Evolutionary conservation across 2,329 filamentous ascomycete genomes (phyloP).

Genomic region (Botrytis sinoallii): DNA sequence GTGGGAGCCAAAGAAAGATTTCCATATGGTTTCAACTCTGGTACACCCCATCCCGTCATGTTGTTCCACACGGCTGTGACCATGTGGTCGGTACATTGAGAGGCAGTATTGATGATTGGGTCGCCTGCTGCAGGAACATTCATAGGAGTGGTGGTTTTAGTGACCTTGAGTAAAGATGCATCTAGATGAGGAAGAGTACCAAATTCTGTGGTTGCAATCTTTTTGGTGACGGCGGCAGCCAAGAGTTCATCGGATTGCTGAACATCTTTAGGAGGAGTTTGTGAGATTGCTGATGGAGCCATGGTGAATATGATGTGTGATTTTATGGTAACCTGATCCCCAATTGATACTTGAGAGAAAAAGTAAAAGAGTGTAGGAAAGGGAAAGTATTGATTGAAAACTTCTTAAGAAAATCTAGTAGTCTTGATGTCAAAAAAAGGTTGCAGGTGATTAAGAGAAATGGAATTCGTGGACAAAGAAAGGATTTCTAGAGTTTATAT

Average conservation of each 20-base stretch:
- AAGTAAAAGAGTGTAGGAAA: constrained; percentile 5
- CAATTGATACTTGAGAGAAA: not conserved
- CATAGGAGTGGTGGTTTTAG: constrained; percentile 49
- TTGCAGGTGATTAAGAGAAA: not conserved
- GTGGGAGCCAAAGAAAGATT: constrained; percentile 77
- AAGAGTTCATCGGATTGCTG: constrained; percentile 52
- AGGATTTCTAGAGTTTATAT: constrained; percentile 4
- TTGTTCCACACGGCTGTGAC: constrained; percentile 67
- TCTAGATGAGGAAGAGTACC: constrained; percentile 46
- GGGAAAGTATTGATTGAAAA: not conserved
- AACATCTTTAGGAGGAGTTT: constrained; percentile 39
- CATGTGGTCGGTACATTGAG: constrained; percentile 76
- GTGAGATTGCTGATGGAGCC: constrained; percentile 46
- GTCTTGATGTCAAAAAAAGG: not conserved
- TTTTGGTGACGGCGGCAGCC: constrained; percentile 50
- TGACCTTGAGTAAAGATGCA: constrained; percentile 59
- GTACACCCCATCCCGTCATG: constrained; percentile 66
- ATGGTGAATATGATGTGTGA: constrained; percentile 34
- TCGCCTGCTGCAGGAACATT: constrained; percentile 50
- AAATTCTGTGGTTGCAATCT: constrained; percentile 50
- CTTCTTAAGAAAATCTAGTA: not conserved
- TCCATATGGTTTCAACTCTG: constrained; percentile 74
- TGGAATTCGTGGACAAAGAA: not conserved
- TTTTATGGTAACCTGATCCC: not conserved
- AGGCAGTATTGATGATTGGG: constrained; percentile 34